phyloP scores from a whole-genome alignment of 441 rosid genomes.

The Melastoma candidum region DNA sequence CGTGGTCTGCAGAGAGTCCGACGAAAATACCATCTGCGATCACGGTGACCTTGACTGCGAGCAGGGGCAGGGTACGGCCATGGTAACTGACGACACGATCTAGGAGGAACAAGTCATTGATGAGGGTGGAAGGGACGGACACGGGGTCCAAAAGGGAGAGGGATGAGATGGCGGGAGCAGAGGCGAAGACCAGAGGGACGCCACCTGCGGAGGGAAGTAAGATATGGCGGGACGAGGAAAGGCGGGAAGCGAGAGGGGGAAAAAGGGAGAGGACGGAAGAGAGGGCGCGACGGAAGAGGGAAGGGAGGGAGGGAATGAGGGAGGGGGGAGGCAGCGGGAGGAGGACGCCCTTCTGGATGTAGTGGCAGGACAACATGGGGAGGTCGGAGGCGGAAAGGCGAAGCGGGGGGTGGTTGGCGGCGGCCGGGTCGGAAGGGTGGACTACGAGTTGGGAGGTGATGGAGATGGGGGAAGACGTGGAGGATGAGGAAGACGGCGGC shows the following conservation, averaged over 20 bases:
- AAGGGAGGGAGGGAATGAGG: constrained; percentile 32
- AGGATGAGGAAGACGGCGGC: constrained; percentile 45
- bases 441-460: constrained; percentile 52
- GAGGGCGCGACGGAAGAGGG: constrained; percentile 51
- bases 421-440: constrained; percentile 31
- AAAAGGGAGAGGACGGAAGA: constrained; percentile 60
- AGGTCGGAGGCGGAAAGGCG: constrained; percentile 86
- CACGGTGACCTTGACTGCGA: constrained; percentile 83
- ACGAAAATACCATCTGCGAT: constrained; percentile 64
- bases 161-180: constrained; percentile 48
- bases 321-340: constrained; percentile 37
- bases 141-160: constrained; percentile 34
- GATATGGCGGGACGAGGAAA: constrained; percentile 26
- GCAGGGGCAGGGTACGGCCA: constrained; percentile 63
- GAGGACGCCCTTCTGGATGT: constrained; percentile 90
- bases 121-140: constrained; percentile 43
- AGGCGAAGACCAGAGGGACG: constrained; percentile 56
- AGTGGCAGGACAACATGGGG: constrained; percentile 96
- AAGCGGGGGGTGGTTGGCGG: constrained; percentile 19
- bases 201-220: constrained; percentile 42
- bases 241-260: constrained; percentile 80
- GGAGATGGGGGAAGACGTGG: constrained; percentile 23
- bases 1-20: constrained; percentile 71
- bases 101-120: constrained; percentile 59
- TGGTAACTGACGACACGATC: constrained; percentile 58